Evolutionary conservation across 2,329 filamentous ascomycete species (phyloP), one percentile per base, ranked within the genome.

Genomic region (Nemania sp.): DNA sequence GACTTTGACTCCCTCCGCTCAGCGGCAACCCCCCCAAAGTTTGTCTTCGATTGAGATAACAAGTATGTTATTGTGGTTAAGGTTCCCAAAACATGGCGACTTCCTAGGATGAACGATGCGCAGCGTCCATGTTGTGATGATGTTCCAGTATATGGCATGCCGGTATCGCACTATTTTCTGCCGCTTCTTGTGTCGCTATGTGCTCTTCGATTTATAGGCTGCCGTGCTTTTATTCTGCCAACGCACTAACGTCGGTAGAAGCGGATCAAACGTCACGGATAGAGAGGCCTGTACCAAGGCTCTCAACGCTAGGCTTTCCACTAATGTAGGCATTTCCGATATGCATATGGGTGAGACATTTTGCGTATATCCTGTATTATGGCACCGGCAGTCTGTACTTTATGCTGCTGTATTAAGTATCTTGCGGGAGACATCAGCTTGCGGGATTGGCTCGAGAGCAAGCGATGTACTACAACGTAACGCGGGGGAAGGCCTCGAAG

Each of bases 381-480:
- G 32, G 13, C 24, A 26, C 45, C 11, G 5, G 15, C 32, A 22
- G 13, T 11, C 7, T 3, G n/a, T 20, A 10, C 18, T 54, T 32
- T n/a, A 6, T 29, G 26, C 32, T 49, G 13, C 10, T 4, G 27
- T 22, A 51, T n/a, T 54, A 47, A 38, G 27, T 38, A 59, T 29
- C n/a, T 24, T 13, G 24, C 47, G 24, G 24, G 24, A 29, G 18
- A 26, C 27, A 11, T 52, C 27, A 2, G 15, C 26, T 26, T n/a
- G 11, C 13, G 35, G 52, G 18, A 58, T 27, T 66, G 38, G 35
- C n/a, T n/a, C 52, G 43, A 26, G 2, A 27, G 20, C 18, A 60
- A 61, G 24, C 24, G 45, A 35, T 15, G 15, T 15, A 32, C 22
- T 45, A 45, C 41, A 20, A 45, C 41, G 41, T 47, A 18, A n/a